Base-by-base conservation (phyloP, 768 basidiomycete genomes). In the Clathrus columnatus region DNA sequence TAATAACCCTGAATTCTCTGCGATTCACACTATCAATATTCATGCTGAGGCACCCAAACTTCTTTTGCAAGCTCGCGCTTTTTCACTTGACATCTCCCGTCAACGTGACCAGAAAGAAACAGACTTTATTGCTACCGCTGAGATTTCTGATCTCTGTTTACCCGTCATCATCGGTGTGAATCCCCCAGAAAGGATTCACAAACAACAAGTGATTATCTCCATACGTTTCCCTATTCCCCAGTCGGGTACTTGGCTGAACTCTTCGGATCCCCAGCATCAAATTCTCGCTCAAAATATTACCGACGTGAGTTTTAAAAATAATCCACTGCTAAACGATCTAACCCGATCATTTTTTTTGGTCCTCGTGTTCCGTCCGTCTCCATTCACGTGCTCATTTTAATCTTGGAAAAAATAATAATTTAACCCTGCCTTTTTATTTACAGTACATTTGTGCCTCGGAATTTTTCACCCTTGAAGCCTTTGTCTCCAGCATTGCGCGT, bases 101-200 rank as follows among this genome's bases (percentile, higher is more conserved):
- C 55, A 2, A 54, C 0, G 27, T 42, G 42, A 43, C 50, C 46
- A 47, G 20, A 20, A 18, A 11, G 46, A 47, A 28, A 18, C 24
- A 16, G 10, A 24, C 2, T 18, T 26, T 16, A 7, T 16, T 2
- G 30, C 10, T 30, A 51, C 42, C 48, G 70, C 75, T n/a, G 62
- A 62, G 7, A 68, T 88, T 30, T 68, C 67, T 28, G 70, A 78
- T 48, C 62, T 89, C 11, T 59, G 68, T 1, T 63, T 84, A 10
- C 72, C 74, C 0, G 75, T 82, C 7, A 68, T 89, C 50, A 81
- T 91, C 47, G 88, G 87, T 0, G 76, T 89, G 29, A 84, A 87
- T 59, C 76, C 82, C 0, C 83, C 81, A 6, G 87, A 90, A 61
- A 72, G 86, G 28, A 63, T 75, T 27, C 75, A 78, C 43, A 82